Evolutionary conservation across 1,284 basidiomycete genomes (phyloP), one percentile per base, ranked within the genome.

Genomic region (Xerocomus amazonicus): DNA sequence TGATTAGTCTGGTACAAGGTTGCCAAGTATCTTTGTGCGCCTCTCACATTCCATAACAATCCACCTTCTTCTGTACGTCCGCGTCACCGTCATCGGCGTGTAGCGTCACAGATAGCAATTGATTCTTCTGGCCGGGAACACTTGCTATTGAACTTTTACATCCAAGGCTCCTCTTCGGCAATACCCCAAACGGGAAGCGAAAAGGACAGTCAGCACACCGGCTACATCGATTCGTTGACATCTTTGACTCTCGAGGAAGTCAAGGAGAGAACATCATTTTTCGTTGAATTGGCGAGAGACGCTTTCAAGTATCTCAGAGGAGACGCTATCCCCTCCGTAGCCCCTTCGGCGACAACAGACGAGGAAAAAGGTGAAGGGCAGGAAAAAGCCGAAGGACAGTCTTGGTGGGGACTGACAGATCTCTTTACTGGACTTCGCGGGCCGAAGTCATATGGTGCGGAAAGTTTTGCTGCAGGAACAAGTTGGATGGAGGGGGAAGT

Each of bases 61-160:
- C 83, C 86, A 0, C 87, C 89, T 1, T 81, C 84, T 13, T 67
- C 74, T 34, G 62, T 77, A 44, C 81, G 87, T 29, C 89, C 88
- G 9, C 79, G 87, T 44, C 89, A 91, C 61, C 81, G 89, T 19
- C 87, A 88, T 57, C 79, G 86, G 56, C 84, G 84, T 68, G 84
- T 90, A 40, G 79, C 80, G 9, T 89, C 87, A 16, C 83, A 87
- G 53, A 76, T 90, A 48, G 79, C 80, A 50, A 70, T 85, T 26
- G 88, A 91, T 62, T 70, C 80, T 16, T 63, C 78, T 5, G 87
- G 88, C 1, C 76, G 80, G 38, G 88, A 91, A 63, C 89, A 91
- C 57, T 83, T 91, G 79, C 74, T 89, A 34, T 75, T 91, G 59
- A 85, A 83, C 45, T 91, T 91, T 66, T 91, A 84, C 59, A 74